A percentile compares a stretch with the other conserved stretches of the same genome.
These are phyloP conservation scores for Crithidia thermophila DNA, from an alignment of 208 protist species.

Conservation along the genomic window DNA sequence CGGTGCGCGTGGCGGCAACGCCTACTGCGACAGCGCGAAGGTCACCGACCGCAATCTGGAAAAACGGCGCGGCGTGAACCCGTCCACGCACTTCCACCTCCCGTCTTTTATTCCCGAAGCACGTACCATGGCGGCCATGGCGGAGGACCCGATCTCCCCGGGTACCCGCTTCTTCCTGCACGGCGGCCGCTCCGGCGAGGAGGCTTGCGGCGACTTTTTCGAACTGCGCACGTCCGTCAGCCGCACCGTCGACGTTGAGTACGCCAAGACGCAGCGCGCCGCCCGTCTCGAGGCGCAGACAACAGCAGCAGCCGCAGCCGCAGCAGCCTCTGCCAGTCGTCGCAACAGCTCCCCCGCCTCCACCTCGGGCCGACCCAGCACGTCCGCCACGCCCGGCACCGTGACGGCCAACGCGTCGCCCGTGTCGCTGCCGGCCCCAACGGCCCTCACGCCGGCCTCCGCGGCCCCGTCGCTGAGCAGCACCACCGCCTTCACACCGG, in stretches of 20 bases:
- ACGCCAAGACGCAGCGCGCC: slow-evolving; percentile 23
- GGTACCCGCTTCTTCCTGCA: slow-evolving; percentile 58
- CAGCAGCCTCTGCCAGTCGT: background rate
- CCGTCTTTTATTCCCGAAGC: slow-evolving; percentile 34
- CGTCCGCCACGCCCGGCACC: background rate
- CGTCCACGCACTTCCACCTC: slow-evolving; percentile 27
- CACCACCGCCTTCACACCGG: background rate
- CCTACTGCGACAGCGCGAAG: too few species aligned
- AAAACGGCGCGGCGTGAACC: background rate
- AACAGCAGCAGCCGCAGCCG: background rate
- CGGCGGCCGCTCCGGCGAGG: slow-evolving; percentile 58
- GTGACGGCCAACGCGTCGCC: background rate
- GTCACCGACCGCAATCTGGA: background rate
- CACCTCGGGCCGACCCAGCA: background rate
- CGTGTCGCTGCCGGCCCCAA: background rate
- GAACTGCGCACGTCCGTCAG: slow-evolving; percentile 37
- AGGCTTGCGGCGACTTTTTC: slow-evolving; percentile 54
- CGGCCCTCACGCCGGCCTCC: background rate
- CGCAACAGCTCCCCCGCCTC: background rate
- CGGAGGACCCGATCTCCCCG: slow-evolving; percentile 37
- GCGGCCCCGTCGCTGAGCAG: background rate
- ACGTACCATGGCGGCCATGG: slow-evolving; percentile 70
- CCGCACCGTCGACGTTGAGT: slow-evolving; percentile 23
- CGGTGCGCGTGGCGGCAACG: background rate
- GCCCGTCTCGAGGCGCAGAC: slow-evolving; percentile 4